Base-by-base conservation (phyloP, 2,329 filamentous ascomycete genomes). In the Stachybotrys chlorohalonatus region DNA sequence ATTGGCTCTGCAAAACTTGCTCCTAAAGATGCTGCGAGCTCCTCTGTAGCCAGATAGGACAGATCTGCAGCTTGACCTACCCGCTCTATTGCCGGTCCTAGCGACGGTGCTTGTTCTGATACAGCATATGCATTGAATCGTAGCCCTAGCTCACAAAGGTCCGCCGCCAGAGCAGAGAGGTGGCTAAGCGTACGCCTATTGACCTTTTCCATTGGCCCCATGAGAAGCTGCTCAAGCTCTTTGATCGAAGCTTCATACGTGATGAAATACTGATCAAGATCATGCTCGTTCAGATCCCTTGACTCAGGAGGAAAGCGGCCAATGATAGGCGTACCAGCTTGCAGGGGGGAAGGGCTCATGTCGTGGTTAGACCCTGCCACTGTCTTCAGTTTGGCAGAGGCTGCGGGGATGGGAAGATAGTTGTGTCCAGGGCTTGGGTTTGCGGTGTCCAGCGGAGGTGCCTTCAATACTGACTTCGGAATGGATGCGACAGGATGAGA, bases 1-100 rank as follows among this genome's bases (percentile, higher is more conserved):
- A 99, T 96, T 0, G 94, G 94, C 66, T 99, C 95, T 0, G 95
- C 91, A 66, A 99, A 99, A 60, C 85, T 94, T 39, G 93, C 92
- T 17, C 92, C 92, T n/a, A 99, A 75, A 0, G 88, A 87, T 2
- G 84, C 85, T 0, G 92, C 92, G 3, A 99, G 76, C 67, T 99
- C 94, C 64, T 95, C 90, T 0, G 93, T 97, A 9, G 90, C 91
- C 60, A 99, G 92, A 68, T 97, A 99, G 0, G 94, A 96, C 9
- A 90, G 89, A 68, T 99, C 94, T 8, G 93, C 90, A 2, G 94
- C 94, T 71, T 99, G 94, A 0, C 94, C 94, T 49, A 95, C 83
- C 58, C 92, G 87, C 71, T 99, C 94, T 60, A 99, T 96, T 1
- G 94, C 94, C 11, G 91, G 86, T 9, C 92, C 90, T 7, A 99